Conservation (phyloP, 352 stramenopile species). For the Globisporangium nodosum region DNA sequence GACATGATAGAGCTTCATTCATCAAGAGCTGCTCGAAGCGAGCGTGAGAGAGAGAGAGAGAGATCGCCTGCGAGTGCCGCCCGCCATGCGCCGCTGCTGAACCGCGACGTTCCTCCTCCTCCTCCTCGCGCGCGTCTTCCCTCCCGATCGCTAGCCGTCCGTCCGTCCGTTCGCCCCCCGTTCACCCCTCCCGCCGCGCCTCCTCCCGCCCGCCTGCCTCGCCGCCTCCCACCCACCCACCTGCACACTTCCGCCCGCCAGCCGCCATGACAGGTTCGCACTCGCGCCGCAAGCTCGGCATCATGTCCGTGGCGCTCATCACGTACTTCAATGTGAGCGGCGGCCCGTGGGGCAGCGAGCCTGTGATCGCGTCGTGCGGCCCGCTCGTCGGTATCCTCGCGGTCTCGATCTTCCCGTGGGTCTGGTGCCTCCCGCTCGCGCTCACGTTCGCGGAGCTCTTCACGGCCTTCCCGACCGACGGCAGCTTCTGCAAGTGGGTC, state of each 20-base stretch:
- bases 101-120: slow-evolving; percentile 6
- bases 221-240: too few relatives aligned
- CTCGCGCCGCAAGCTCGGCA: slow-evolving; percentile 58
- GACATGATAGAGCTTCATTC: too few relatives aligned
- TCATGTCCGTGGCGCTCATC: slow-evolving; percentile 66
- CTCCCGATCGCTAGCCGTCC: slow-evolving; percentile 9
- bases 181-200: neutral
- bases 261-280: slow-evolving; percentile 46
- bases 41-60: too few relatives aligned
- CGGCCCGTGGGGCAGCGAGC: slow-evolving; percentile 63
- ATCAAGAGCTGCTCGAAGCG: too few relatives aligned
- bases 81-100: slow-evolving; percentile 20
- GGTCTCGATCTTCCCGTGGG: slow-evolving; percentile 57
- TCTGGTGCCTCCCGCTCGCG: slow-evolving; percentile 69
- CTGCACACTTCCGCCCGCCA: neutral
- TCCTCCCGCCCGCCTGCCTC: neutral
- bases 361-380: slow-evolving; percentile 50
- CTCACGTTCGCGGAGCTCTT: slow-evolving; percentile 76
- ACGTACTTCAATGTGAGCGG: slow-evolving; percentile 79
- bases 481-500: slow-evolving; percentile 80
- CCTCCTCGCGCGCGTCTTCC: slow-evolving; percentile 12
- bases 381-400: slow-evolving; percentile 62
- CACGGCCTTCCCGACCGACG: slow-evolving; percentile 73
- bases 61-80: too few relatives aligned
- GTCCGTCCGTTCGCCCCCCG: neutral